Conservation (phyloP, 2,329 filamentous ascomycete species). For the Botrytis elliptica region DNA sequence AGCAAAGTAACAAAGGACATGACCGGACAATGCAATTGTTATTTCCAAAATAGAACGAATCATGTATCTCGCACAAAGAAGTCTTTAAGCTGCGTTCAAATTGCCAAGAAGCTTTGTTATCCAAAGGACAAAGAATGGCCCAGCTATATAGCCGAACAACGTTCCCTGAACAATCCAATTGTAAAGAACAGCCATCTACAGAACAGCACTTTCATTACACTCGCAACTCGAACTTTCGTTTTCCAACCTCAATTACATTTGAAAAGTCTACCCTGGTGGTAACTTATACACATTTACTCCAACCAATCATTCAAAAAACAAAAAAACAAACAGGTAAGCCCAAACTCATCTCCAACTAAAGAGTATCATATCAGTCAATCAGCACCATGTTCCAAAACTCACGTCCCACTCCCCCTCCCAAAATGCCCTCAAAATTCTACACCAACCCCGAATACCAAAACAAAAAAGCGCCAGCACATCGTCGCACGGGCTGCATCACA, state of each 20-base stretch:
- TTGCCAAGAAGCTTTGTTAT: background rate
- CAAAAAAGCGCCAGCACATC: background rate
- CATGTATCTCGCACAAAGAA: background rate
- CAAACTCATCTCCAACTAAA: background rate
- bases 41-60: background rate
- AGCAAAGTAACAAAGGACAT: background rate
- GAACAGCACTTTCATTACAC: background rate
- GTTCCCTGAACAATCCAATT: conserved; percentile 3
- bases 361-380: background rate
- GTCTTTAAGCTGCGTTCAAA: background rate
- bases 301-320: background rate
- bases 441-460: background rate
- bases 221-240: background rate
- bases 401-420: background rate
- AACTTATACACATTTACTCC: background rate
- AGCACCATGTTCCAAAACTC: background rate
- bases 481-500: background rate
- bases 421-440: background rate
- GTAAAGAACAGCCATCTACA: conserved; percentile 7
- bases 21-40: background rate
- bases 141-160: background rate
- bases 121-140: background rate
- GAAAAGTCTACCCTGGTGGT: conserved; percentile 9
- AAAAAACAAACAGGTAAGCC: background rate
- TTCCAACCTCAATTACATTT: background rate